A percentile compares a stretch with the other conserved stretches of the same genome.
Evolutionary conservation across 345 rosid genomes (phyloP).

Genomic region (Syzygium aromaticum): DNA sequence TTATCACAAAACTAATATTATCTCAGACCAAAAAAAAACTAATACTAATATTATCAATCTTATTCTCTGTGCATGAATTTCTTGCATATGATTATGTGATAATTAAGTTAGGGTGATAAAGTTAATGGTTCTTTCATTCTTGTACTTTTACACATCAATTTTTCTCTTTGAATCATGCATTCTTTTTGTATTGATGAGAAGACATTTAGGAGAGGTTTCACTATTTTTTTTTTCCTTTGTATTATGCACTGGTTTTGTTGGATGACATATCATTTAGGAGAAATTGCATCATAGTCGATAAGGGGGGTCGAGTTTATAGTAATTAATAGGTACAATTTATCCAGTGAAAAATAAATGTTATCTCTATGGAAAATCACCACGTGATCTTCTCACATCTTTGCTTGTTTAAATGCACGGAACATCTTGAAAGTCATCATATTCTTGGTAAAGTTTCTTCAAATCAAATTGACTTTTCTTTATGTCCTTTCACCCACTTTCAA

Average conservation of each 20-base stretch:
- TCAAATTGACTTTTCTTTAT: not conserved
- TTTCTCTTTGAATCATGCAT: not conserved
- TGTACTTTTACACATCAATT: not conserved
- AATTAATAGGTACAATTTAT: not conserved
- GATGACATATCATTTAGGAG: not conserved
- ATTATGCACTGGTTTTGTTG: not conserved
- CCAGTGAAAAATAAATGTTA: not conserved
- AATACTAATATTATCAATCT: not conserved
- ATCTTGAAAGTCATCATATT: not conserved
- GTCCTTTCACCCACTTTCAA: not conserved
- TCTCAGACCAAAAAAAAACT: not conserved
- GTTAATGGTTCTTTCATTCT: not conserved
- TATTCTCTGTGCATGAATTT: not conserved
- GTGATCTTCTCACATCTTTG: no score
- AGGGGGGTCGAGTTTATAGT: not conserved
- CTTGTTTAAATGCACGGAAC: not conserved
- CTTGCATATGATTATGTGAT: not conserved
- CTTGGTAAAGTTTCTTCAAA: not conserved
- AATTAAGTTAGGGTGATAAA: not conserved
- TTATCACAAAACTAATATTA: not conserved
- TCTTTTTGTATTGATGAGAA: not conserved
- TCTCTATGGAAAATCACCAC: not conserved
- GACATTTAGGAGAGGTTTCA: not conserved
- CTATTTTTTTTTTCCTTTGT: not conserved
- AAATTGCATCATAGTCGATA: not conserved